These are phyloP conservation scores for Pseudognaphalium luteoalbum DNA, from an alignment of 129 eudicot species.

Conservation along the genomic window DNA sequence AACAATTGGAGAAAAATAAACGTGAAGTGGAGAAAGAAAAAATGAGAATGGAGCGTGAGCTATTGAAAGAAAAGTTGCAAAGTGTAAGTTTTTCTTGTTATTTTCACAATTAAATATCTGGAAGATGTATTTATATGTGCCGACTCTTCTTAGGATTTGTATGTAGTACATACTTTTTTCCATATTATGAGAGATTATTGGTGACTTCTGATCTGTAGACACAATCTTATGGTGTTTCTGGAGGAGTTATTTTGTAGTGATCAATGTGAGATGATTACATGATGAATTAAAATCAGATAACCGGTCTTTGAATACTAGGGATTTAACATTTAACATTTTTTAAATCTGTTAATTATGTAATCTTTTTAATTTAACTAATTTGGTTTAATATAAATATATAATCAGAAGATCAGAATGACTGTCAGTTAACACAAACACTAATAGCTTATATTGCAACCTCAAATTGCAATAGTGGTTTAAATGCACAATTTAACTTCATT, in stretches of 20 bases:
- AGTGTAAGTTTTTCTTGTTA: conserved; percentile 45
- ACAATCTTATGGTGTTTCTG: not conserved
- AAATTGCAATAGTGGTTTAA: not conserved
- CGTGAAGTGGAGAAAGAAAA: conserved; percentile 84
- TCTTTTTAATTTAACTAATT: not conserved
- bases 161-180: not conserved
- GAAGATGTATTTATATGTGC: not conserved
- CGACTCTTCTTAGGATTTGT: not conserved
- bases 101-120: not conserved
- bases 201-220: not conserved
- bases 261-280: not conserved
- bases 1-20: conserved; percentile 80
- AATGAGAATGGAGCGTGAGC: conserved; percentile 71
- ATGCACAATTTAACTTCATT: not conserved
- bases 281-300: not conserved
- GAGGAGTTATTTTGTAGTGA: not conserved
- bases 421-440: not conserved
- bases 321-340: not conserved
- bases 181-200: not conserved
- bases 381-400: too few species aligned
- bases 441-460: not conserved
- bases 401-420: not conserved
- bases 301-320: not conserved
- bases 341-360: not conserved
- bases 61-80: conserved; percentile 80